Conservation (phyloP, 1,284 basidiomycete species). For the Waitea zeae region DNA sequence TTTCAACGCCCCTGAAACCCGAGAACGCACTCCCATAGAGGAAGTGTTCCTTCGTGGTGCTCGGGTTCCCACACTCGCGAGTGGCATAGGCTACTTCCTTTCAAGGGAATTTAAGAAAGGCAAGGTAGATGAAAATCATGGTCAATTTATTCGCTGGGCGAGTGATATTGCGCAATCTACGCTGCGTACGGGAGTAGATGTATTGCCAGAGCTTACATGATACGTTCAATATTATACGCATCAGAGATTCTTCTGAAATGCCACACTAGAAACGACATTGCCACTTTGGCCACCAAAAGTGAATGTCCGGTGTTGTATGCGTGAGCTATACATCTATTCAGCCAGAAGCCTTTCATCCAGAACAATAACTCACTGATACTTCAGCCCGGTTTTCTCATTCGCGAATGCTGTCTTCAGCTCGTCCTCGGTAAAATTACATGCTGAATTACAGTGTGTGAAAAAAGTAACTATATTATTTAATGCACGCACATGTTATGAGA, state of each 20-base stretch:
- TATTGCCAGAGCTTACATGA: slow-evolving; percentile 20
- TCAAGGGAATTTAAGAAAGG: slow-evolving; percentile 27
- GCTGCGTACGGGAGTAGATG: slow-evolving; percentile 40
- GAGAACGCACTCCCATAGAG: slow-evolving; percentile 47
- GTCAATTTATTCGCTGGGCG: slow-evolving; percentile 47
- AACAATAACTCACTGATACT: slow-evolving; percentile 37
- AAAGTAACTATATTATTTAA: no score
- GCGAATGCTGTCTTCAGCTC: slow-evolving; percentile 53
- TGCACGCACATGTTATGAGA: slow-evolving; percentile 70
- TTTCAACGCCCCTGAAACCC: slow-evolving; percentile 21
- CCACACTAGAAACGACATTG: slow-evolving; percentile 54
- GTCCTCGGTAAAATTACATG: slow-evolving; percentile 81
- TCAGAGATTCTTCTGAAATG: slow-evolving; percentile 40
- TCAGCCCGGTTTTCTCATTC: slow-evolving; percentile 26
- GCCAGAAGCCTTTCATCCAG: background rate
- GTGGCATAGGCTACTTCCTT: slow-evolving; percentile 57
- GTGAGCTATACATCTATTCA: slow-evolving; percentile 27
- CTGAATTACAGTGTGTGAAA: slow-evolving; percentile 17
- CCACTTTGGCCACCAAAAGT: slow-evolving; percentile 66
- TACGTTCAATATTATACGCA: slow-evolving; percentile 2
- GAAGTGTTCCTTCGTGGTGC: slow-evolving; percentile 57
- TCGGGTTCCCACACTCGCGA: slow-evolving; percentile 36
- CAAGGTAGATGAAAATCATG: slow-evolving; percentile 19
- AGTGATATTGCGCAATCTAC: slow-evolving; percentile 48
- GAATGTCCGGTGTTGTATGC: slow-evolving; percentile 52